Evolutionary conservation across 192 early-diverging fungal species (phyloP).

Genomic region (Coemansia sp.): DNA sequence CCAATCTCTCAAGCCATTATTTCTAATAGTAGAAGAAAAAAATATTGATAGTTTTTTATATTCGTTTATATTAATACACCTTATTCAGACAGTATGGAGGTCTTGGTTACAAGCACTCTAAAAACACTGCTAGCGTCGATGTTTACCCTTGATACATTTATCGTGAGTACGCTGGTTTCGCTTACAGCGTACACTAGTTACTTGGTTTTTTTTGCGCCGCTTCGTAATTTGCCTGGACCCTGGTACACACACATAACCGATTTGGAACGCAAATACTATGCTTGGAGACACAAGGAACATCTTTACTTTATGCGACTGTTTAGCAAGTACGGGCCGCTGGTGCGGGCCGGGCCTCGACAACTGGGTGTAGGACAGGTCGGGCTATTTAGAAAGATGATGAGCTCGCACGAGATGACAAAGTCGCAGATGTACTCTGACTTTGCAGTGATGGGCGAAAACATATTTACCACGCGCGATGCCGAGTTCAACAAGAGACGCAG

Average conservation of each 20-base stretch:
- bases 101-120: too few species aligned
- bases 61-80: too few species aligned
- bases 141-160: too few species aligned
- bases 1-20: too few species aligned
- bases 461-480: conserved; percentile 24
- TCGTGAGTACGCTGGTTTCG: too few species aligned
- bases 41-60: too few species aligned
- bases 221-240: conserved; percentile 20
- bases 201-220: not conserved
- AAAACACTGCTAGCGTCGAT: too few species aligned
- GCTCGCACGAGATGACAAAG: conserved; percentile 19
- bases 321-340: conserved; percentile 20
- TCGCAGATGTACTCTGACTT: conserved; percentile 24
- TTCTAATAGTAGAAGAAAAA: too few species aligned
- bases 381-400: conserved; percentile 18
- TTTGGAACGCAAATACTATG: conserved; percentile 17
- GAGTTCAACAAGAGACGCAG: conserved; percentile 18
- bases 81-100: too few species aligned
- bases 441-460: conserved; percentile 13
- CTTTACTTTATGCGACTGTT: conserved; percentile 9
- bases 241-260: conserved; percentile 26
- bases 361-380: conserved; percentile 19
- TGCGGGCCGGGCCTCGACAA: conserved; percentile 9
- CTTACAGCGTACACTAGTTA: too few species aligned
- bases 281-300: conserved; percentile 22